Evolutionary conservation across 305 asterid species (phyloP).

Genomic region (Fraxinus xanthoxyloides): DNA sequence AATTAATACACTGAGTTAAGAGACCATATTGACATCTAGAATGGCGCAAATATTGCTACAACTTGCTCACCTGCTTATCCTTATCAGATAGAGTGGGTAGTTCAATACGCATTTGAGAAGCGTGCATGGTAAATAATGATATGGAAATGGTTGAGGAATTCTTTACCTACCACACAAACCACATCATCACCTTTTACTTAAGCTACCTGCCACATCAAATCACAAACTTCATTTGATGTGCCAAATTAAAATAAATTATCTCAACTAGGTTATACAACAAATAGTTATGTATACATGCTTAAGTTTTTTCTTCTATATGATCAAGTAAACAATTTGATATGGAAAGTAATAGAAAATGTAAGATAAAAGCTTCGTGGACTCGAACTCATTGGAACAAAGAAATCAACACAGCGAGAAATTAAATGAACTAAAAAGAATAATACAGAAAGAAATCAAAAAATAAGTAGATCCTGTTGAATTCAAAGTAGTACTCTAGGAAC

Average conservation of each 20-base stretch:
- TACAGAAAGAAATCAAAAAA: too few species aligned
- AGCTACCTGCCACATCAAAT: too few species aligned
- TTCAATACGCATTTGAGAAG: conserved; percentile 85
- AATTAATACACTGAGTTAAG: background rate
- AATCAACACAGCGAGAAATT: background rate
- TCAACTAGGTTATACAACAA: too few species aligned
- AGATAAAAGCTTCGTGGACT: background rate
- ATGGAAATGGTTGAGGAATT: conserved; percentile 87
- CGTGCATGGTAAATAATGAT: conserved; percentile 81
- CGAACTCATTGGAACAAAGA: background rate
- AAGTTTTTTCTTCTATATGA: too few species aligned
- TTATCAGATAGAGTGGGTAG: conserved; percentile 73
- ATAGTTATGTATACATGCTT: too few species aligned
- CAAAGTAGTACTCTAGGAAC: too few species aligned
- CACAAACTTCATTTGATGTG: too few species aligned
- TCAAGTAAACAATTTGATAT: too few species aligned
- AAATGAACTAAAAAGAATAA: background rate
- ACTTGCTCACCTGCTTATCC: conserved; percentile 73
- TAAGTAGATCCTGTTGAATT: too few species aligned
- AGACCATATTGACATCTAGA: background rate
- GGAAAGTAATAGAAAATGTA: background rate
- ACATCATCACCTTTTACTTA: conserved; percentile 1
- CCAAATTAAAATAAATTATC: too few species aligned
- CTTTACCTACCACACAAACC: conserved; percentile 56
- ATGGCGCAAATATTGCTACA: background rate